Percentiles rank a stretch among this genome's conserved stretches.
These are phyloP conservation scores for Pterulicium gracile DNA, from an alignment of 1,284 basidiomycete species.

Conservation along the genomic window DNA sequence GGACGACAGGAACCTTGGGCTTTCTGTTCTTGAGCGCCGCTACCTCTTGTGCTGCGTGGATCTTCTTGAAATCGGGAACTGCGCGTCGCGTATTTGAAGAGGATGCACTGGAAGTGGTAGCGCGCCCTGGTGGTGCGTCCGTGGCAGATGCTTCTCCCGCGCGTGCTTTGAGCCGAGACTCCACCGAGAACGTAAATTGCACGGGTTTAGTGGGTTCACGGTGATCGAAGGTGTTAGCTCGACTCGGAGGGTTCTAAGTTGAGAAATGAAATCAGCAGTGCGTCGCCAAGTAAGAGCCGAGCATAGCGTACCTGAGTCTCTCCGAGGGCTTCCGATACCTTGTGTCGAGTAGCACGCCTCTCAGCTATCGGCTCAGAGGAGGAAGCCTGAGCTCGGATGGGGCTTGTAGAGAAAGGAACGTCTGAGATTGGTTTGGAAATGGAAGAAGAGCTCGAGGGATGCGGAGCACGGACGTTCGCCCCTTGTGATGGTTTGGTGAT, in stretches of 20 bases:
- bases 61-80: constrained; percentile 42
- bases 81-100: constrained; percentile 15
- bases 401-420: too few species aligned
- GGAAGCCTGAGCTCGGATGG: too few species aligned
- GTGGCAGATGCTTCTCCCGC: constrained; percentile 17
- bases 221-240: constrained; percentile 12
- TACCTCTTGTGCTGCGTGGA: constrained; percentile 40
- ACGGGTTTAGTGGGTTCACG: constrained; percentile 35
- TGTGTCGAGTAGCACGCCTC: neutral
- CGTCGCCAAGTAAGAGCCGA: neutral
- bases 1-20: constrained; percentile 33
- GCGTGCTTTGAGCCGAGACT: constrained; percentile 27
- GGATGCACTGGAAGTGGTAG: constrained; percentile 3
- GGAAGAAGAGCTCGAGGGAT: too few species aligned
- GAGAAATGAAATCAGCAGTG: neutral
- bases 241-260: neutral
- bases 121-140: constrained; percentile 6
- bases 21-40: constrained; percentile 30
- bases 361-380: too few species aligned
- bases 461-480: too few species aligned
- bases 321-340: neutral
- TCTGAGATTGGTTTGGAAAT: too few species aligned
- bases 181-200: constrained; percentile 39
- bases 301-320: neutral
- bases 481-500: too few species aligned